A percentile compares a stretch with the other conserved stretches of the same genome.
These are phyloP conservation scores for Domatiomyces catenatus DNA, from an alignment of 2,329 filamentous ascomycete genomes.

Conservation along the genomic window DNA sequence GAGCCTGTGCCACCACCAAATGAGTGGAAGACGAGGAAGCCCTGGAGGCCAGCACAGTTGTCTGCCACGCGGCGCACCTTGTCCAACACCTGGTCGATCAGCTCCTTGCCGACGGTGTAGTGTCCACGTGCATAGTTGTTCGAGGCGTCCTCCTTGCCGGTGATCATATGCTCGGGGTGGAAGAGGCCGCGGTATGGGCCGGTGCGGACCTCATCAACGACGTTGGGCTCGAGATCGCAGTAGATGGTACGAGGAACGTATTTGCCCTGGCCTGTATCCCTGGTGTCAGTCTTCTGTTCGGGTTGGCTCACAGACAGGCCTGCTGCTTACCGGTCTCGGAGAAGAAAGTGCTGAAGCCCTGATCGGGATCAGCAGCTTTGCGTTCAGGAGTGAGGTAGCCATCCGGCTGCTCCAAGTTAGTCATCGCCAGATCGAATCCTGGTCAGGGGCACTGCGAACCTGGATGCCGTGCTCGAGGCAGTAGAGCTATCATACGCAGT, in stretches of 20 bases:
- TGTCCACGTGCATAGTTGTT: slow-evolving; percentile 99
- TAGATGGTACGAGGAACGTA: slow-evolving; percentile 98
- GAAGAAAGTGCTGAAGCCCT: slow-evolving; percentile 99
- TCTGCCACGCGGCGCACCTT: slow-evolving; percentile 95
- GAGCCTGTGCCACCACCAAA: slow-evolving; percentile 98
- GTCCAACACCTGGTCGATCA: slow-evolving; percentile 95
- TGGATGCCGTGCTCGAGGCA: slow-evolving; percentile 99
- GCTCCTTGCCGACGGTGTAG: slow-evolving; percentile 99
- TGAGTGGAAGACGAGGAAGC: slow-evolving; percentile 99
- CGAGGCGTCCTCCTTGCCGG: slow-evolving; percentile 98
- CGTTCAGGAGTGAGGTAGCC: slow-evolving; percentile 97
- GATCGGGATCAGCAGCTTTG: slow-evolving; percentile 80
- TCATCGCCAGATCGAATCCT: slow-evolving; percentile 5
- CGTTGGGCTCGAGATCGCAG: slow-evolving; percentile 98
- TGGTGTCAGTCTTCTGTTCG: slow-evolving; percentile 3
- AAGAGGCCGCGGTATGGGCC: slow-evolving; percentile 91
- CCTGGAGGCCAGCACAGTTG: slow-evolving; percentile 94
- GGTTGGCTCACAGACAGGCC: slow-evolving; percentile 10
- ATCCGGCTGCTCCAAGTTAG: slow-evolving; percentile 55
- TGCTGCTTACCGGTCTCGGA: slow-evolving; percentile 77
- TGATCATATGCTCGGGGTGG: slow-evolving; percentile 99
- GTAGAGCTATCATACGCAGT: slow-evolving; percentile 60
- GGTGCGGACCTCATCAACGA: slow-evolving; percentile 97
- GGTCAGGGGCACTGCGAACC: slow-evolving; percentile 41
- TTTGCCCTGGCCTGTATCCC: slow-evolving; percentile 70